Conservation (phyloP, 108 stramenopile genomes). For the Conticribra guillardii region DNA sequence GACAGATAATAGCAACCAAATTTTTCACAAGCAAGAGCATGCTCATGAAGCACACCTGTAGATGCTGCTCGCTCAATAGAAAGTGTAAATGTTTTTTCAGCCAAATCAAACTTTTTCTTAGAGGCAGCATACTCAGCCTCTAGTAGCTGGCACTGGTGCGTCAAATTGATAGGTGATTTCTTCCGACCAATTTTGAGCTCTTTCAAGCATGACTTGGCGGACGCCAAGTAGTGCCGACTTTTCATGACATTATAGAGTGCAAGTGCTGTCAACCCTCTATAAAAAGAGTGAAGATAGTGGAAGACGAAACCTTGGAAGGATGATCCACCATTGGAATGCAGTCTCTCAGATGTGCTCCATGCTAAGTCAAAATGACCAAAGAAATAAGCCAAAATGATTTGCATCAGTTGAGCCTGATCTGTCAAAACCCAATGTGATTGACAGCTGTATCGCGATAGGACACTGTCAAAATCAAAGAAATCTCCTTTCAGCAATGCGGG, state of each 20-base stretch:
- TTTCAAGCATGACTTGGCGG: slow-evolving; percentile 2
- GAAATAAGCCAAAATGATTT: neutral
- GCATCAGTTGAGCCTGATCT: neutral
- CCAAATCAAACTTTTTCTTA: neutral
- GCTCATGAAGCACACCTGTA: neutral
- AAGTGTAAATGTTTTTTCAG: neutral
- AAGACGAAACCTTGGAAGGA: neutral
- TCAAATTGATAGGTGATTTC: slow-evolving; percentile 1
- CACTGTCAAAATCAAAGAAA: neutral
- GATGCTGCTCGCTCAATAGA: neutral
- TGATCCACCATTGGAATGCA: neutral
- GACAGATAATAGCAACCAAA: neutral
- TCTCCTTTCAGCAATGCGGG: neutral
- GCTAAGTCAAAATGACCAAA: neutral
- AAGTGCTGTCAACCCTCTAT: slow-evolving; percentile 12
- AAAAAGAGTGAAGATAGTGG: neutral
- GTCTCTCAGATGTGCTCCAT: neutral
- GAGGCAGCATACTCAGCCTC: slow-evolving; percentile 11
- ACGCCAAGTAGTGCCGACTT: neutral
- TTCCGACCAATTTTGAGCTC: neutral
- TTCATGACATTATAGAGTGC: neutral
- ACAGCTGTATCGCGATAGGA: neutral
- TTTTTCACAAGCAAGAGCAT: slow-evolving; percentile 14
- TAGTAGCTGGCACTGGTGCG: neutral
- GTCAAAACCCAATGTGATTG: neutral